Evolutionary conservation across 306 rosid species (phyloP), one percentile per base, ranked within the genome.

Genomic region (Sicyos edulis): DNA sequence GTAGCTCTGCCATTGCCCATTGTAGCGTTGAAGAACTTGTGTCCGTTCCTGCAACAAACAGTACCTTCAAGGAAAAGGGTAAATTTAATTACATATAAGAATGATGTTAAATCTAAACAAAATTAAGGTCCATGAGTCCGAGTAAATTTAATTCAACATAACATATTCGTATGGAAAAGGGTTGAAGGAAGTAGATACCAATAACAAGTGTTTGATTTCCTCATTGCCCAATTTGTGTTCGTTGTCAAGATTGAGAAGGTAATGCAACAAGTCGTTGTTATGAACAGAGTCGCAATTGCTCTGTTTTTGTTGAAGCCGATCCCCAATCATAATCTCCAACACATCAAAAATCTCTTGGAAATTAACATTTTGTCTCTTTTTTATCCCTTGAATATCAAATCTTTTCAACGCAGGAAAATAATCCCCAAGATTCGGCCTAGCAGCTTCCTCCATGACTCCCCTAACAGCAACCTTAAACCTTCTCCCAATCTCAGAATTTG

Each of bases 1-100:
- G 64, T 7, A 86, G 77, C 44, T 81, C 80, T 17, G 88, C 84
- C 91, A 86, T 86, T 50, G 91, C 85, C 90, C 89, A 86, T 56
- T 86, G 87, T 0, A 83, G 16, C 11, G 80, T 70, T 4, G 72
- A 10, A 16, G 91, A 70, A 2, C 84, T 84, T 73, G 91, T 84
- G n/a, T 86, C 91, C 0, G 83, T 84, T 7, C 91, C 89, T 2
- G 87, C 91, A 7, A 73, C 77, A 71, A 86, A 85, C 15, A 88
- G 74, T 19, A 78, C 86, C 88, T 44, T 32, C 37, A 32, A 32
- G 37, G 3, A 32, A 32, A 3, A 32, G 4, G 37, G 37, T 32
- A 32, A 32, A 32, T 32, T 32, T 32, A 32, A 32, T 5, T n/a
- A n/a, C n/a, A n/a, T n/a, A n/a, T n/a, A n/a, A n/a, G n/a, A n/a